A percentile compares a stretch with the other conserved stretches of the same genome.
These are phyloP conservation scores for Ceraceosorus guamensis DNA, from an alignment of 1,284 basidiomycete species.

Conservation along the genomic window DNA sequence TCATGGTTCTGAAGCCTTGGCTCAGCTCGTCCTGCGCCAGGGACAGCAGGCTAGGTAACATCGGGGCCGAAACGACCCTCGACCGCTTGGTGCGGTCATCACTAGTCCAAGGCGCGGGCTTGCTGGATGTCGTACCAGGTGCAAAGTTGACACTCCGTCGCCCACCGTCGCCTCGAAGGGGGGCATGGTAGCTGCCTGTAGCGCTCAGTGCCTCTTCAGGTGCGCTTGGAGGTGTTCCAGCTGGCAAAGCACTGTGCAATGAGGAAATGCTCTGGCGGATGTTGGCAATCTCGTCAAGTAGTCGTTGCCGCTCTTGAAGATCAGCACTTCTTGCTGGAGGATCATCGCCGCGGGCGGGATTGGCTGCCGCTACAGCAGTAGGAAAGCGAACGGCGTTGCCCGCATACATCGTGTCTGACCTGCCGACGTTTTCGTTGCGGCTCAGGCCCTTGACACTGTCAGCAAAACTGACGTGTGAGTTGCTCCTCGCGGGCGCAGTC, in stretches of 20 bases:
- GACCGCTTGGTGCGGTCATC: background rate
- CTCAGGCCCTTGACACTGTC: slow-evolving; percentile 21
- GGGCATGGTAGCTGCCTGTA: too few relatives aligned
- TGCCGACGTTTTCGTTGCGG: slow-evolving; percentile 10
- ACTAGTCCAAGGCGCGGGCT: background rate
- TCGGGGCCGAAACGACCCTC: too few relatives aligned
- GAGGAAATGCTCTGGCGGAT: background rate
- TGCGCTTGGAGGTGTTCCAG: too few relatives aligned
- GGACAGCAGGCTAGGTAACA: too few relatives aligned
- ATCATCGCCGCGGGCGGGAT: background rate
- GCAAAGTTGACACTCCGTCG: background rate
- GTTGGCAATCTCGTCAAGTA: background rate
- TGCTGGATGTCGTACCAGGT: background rate
- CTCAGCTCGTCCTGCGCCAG: too few relatives aligned
- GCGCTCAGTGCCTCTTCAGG: too few relatives aligned
- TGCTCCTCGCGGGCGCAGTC: too few relatives aligned
- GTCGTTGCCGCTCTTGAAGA: background rate
- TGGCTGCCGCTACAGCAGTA: background rate
- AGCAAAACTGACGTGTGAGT: too few relatives aligned
- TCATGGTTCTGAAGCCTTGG: too few relatives aligned
- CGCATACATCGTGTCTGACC: slow-evolving; percentile 10
- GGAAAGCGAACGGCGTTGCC: slow-evolving; percentile 10
- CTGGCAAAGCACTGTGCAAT: background rate
- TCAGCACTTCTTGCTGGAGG: background rate
- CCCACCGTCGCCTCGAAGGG: background rate